Evolutionary conservation across 1,139 yeast genomes (phyloP).

Genomic region (Saccharomyces pastorianus): DNA sequence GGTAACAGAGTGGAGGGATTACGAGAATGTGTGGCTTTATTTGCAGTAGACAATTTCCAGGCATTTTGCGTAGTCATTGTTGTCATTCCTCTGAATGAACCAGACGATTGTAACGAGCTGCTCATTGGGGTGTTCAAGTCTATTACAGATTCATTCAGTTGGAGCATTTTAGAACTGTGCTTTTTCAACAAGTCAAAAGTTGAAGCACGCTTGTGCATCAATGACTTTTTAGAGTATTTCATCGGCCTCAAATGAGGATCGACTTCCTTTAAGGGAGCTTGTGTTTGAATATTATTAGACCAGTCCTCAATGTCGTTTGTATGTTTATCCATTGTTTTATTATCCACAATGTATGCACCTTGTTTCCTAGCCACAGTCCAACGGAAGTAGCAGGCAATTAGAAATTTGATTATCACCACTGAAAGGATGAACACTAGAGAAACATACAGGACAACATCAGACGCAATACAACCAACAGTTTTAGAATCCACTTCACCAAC

Average conservation of each 20-base stretch:
- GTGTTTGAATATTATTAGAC: conserved; percentile 50
- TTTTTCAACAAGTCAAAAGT: conserved; percentile 24
- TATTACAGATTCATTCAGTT: conserved; percentile 10
- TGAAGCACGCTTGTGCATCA: conserved; percentile 7
- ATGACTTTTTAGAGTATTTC: conserved; percentile 10
- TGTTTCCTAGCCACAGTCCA: conserved; percentile 74
- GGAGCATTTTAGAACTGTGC: conserved; percentile 19
- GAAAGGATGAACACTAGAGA: conserved; percentile 80
- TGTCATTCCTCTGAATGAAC: conserved; percentile 24
- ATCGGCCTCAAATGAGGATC: conserved; percentile 34
- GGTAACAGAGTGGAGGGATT: conserved; percentile 5
- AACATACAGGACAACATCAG: conserved; percentile 68
- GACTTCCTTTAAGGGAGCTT: conserved; percentile 51
- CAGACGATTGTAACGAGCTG: conserved; percentile 5
- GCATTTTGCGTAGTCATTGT: conserved; percentile 33
- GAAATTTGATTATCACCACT: conserved; percentile 65
- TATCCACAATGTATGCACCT: conserved; percentile 62
- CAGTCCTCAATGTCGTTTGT: conserved; percentile 66
- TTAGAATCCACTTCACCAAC: conserved; percentile 87
- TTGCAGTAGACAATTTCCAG: conserved; percentile 8
- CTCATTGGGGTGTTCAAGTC: conserved; percentile 1
- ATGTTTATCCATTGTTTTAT: conserved; percentile 46
- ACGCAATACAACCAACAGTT: conserved; percentile 93
- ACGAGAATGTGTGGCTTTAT: conserved; percentile 9
- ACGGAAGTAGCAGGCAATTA: conserved; percentile 80